Evolutionary conservation across 495 filamentous ascomycete species (phyloP).

Genomic region (Darksidea phi): DNA sequence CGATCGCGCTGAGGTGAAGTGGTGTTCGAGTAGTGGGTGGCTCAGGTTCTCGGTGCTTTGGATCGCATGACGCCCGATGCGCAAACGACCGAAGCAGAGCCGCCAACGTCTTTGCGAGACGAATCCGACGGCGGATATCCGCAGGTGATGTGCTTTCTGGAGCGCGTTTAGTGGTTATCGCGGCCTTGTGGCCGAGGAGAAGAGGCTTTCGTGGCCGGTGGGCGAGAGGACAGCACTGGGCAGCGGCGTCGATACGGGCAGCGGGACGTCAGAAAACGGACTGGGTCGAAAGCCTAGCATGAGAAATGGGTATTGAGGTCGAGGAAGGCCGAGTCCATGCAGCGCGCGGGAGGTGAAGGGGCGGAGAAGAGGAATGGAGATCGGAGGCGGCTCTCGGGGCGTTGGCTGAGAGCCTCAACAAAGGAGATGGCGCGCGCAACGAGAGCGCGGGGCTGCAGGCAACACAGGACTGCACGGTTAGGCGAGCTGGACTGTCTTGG

Average conservation of each 20-base stretch:
- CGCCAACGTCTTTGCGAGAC: conserved; percentile 15
- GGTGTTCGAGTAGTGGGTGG: conserved; percentile 20
- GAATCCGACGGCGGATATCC: conserved; percentile 17
- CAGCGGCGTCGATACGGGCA: conserved; percentile 27
- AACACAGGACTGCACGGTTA: neutral
- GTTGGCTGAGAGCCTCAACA: conserved; percentile 9
- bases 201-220: conserved; percentile 18
- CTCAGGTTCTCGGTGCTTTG: conserved; percentile 34
- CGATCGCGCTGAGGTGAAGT: conserved; percentile 16
- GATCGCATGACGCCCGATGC: conserved; percentile 39
- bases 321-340: conserved; percentile 15
- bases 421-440: conserved; percentile 11
- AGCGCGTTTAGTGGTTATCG: conserved; percentile 10
- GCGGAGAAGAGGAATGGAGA: conserved; percentile 5
- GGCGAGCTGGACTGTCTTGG: neutral
- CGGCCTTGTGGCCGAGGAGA: conserved; percentile 3
- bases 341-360: conserved; percentile 19
- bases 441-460: neutral
- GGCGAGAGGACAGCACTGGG: conserved; percentile 7
- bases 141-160: conserved; percentile 3
- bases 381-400: conserved; percentile 16
- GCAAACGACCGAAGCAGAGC: conserved; percentile 30
- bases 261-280: conserved; percentile 3
- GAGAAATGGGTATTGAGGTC: conserved; percentile 9
- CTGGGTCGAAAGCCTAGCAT: conserved; percentile 24